Percentiles rank a stretch among this genome's conserved stretches.
These are phyloP conservation scores for Monosporozyma siamensis DNA, from an alignment of 805 yeast genomes.

Conservation along the genomic window DNA sequence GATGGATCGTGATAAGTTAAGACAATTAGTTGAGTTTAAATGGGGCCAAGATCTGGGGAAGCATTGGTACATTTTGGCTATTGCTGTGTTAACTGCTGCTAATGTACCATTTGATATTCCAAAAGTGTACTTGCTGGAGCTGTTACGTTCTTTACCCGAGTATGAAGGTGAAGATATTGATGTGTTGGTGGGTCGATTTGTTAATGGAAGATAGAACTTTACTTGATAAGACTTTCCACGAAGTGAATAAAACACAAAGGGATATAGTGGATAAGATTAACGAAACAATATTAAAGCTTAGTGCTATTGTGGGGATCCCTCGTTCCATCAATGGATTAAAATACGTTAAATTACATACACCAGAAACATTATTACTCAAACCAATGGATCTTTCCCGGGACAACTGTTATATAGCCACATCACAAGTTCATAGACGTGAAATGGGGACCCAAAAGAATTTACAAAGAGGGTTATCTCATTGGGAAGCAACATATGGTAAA, in stretches of 20 bases:
- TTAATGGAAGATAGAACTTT: not conserved
- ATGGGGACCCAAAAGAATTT: slow-evolving; percentile 5
- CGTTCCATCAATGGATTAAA: slow-evolving; percentile 70
- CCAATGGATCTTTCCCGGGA: too few relatives aligned
- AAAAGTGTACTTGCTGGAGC: slow-evolving; percentile 43
- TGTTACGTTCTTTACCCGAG: not conserved
- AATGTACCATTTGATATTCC: slow-evolving; percentile 76
- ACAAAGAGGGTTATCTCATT: slow-evolving; percentile 50
- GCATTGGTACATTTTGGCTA: slow-evolving; percentile 68
- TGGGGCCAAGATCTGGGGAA: slow-evolving; percentile 30
- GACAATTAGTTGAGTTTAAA: slow-evolving; percentile 1
- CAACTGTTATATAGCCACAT: not conserved
- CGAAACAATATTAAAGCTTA: slow-evolving; percentile 66
- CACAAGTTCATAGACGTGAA: not conserved
- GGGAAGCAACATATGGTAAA: slow-evolving; percentile 67
- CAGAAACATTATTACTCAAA: slow-evolving; percentile 31
- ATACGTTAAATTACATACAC: slow-evolving; percentile 54
- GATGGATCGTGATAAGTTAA: not conserved
- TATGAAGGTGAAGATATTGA: not conserved
- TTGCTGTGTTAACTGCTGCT: slow-evolving; percentile 69
- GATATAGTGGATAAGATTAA: slow-evolving; percentile 44
- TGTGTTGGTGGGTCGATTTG: not conserved
- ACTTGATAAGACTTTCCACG: not conserved
- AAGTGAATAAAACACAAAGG: not conserved
- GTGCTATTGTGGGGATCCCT: slow-evolving; percentile 76